Evolutionary conservation across 1,284 basidiomycete genomes (phyloP).

Genomic region (Sporisorium scitamineum): DNA sequence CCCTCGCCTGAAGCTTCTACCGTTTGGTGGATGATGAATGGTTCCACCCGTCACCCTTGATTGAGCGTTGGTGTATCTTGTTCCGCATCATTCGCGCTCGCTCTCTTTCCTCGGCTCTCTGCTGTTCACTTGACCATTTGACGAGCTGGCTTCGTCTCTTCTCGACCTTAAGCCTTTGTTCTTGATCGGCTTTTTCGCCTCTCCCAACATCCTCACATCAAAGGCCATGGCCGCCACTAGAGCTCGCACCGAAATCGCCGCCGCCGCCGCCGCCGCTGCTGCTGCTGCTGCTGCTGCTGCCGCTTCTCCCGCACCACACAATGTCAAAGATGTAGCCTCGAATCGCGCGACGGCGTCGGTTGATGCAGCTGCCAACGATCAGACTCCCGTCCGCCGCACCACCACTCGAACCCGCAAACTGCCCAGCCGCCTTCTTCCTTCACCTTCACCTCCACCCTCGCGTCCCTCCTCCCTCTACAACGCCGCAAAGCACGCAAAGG

Average conservation of each 20-base stretch:
- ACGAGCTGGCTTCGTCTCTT: constrained; percentile 4
- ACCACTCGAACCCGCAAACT: constrained; percentile 51
- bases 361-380: constrained; percentile 18
- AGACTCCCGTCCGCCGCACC: constrained; percentile 47
- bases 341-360: constrained; percentile 6
- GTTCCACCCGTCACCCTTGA: constrained; percentile 20
- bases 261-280: constrained; percentile 14
- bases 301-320: constrained; percentile 20
- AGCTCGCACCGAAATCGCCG: constrained; percentile 43
- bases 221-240: constrained; percentile 54
- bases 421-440: constrained; percentile 51
- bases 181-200: not conserved
- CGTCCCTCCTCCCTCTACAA: constrained; percentile 39
- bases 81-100: constrained; percentile 28
- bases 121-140: not conserved
- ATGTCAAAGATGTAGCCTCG: constrained; percentile 22
- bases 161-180: not conserved
- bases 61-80: constrained; percentile 36
- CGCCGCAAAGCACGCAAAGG: constrained; percentile 31
- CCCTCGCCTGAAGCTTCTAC: not conserved
- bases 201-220: not conserved
- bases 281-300: constrained; percentile 22
- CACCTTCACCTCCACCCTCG: constrained; percentile 47
- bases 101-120: constrained; percentile 1
- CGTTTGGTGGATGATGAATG: constrained; percentile 35